phyloP scores from a whole-genome alignment of 2,329 filamentous ascomycete genomes.

The Pestalotiopsis sp. region DNA sequence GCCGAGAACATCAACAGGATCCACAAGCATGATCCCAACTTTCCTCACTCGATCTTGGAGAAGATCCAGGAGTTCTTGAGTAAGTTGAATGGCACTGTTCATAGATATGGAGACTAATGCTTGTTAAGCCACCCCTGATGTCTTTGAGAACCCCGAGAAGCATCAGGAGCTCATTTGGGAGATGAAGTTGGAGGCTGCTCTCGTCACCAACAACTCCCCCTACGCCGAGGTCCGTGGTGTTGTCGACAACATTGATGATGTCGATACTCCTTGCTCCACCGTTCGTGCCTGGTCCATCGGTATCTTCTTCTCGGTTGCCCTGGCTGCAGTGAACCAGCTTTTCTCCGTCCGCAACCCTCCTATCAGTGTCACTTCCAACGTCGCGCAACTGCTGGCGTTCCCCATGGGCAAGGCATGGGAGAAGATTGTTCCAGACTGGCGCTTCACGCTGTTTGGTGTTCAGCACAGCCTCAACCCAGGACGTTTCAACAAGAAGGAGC shows the following conservation, averaged over 20 bases:
- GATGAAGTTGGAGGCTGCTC: constrained; percentile 36
- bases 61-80: constrained; percentile 6
- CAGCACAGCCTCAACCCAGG: constrained; percentile 57
- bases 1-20: neutral
- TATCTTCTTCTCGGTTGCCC: constrained; percentile 35
- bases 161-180: constrained; percentile 35
- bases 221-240: constrained; percentile 48
- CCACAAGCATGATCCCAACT: constrained; percentile 11
- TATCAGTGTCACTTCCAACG: constrained; percentile 41
- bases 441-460: constrained; percentile 41
- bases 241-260: constrained; percentile 44
- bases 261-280: constrained; percentile 42
- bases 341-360: constrained; percentile 44
- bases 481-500: constrained; percentile 61
- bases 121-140: constrained; percentile 17
- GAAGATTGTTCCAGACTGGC: constrained; percentile 35
- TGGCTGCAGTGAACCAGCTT: constrained; percentile 40
- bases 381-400: constrained; percentile 43
- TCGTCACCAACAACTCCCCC: constrained; percentile 38
- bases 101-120: neutral
- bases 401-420: constrained; percentile 40
- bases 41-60: constrained; percentile 2
- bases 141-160: constrained; percentile 39
- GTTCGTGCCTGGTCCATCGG: constrained; percentile 43
- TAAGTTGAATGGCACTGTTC: neutral